Evolutionary conservation across 352 stramenopile genomes (phyloP), one percentile per base, ranked within the genome.

Genomic region (Pythium oligandrum): DNA sequence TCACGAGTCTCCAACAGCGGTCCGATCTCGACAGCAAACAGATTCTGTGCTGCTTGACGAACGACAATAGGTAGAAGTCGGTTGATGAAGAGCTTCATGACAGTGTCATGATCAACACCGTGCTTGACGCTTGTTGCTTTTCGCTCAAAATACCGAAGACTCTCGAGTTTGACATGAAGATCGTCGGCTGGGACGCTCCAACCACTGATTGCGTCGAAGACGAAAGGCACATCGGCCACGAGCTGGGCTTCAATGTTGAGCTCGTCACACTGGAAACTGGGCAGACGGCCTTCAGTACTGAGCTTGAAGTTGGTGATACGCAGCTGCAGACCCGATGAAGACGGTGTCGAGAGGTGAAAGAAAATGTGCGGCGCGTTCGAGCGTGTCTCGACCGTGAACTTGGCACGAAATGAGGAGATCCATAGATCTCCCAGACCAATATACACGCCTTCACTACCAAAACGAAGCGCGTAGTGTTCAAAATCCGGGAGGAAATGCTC

Each of bases 1-100:
- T 81, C 70, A 4, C 75, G 66, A 6, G 50, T 66, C 40, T 82
- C 65, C 5, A 91, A 51, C 3, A 91, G 61, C 10, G 71, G 75
- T 0, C 80, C 80, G 2, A 91, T 49, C 44, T 91, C 80, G 0
- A 75, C 67, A 42, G 75, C 86, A 31, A 91, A 67, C 33, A 91
- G 39, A 34, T 75, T 71, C 51, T 87, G 73, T 17, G 66, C 75
- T 0, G 80, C 80, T 10, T 82, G 57, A 6, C 72, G 64, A 26
- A 91, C 80, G 7, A 91, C 63, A 2, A 66, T 74, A 9, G 80
- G 80, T 11, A 91, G 48, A 57, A 91, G 61, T 0, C 76, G 69
- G 44, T 91, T 91, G 43, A 91, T 85, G 17, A 91, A 88, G 53
- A 87, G 69, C 62, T 87, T 88, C 64, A 91, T 84, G 12, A 91